Percentiles rank a stretch among this genome's conserved stretches.
Conservation (phyloP, 2,329 filamentous ascomycete species). For the Annulohypoxylon truncatum region DNA sequence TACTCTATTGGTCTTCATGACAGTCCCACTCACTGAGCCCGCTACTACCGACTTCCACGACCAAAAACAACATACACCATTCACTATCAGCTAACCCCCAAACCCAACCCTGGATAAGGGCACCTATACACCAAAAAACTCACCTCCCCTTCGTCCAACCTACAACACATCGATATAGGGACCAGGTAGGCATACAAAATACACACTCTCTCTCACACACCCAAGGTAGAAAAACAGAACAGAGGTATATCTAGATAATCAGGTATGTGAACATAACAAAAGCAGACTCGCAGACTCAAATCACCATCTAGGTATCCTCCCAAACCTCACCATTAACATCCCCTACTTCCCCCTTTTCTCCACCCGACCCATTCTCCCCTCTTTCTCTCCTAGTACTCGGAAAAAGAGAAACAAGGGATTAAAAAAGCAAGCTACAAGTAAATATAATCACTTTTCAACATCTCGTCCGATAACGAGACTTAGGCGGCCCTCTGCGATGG, state of each 20-base stretch:
- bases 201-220: not conserved
- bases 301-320: not conserved
- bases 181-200: no score
- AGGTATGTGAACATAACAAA: not conserved
- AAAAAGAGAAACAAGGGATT: not conserved
- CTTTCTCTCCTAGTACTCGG: not conserved
- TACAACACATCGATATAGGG: no score
- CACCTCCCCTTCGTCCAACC: no score
- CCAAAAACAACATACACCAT: no score
- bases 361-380: not conserved
- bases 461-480: not conserved
- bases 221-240: not conserved
- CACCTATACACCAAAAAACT: no score
- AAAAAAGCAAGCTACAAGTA: not conserved
- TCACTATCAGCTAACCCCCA: no score
- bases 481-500: not conserved
- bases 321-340: not conserved
- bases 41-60: no score
- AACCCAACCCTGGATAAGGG: no score
- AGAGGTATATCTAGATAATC: not conserved
- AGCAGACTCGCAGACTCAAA: not conserved
- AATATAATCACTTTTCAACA: not conserved
- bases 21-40: no score
- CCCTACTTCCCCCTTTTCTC: not conserved
- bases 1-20: no score